Evolutionary conservation across 2,329 filamentous ascomycete species (phyloP).

Genomic region (Aspergillus brunneoviolaceus): DNA sequence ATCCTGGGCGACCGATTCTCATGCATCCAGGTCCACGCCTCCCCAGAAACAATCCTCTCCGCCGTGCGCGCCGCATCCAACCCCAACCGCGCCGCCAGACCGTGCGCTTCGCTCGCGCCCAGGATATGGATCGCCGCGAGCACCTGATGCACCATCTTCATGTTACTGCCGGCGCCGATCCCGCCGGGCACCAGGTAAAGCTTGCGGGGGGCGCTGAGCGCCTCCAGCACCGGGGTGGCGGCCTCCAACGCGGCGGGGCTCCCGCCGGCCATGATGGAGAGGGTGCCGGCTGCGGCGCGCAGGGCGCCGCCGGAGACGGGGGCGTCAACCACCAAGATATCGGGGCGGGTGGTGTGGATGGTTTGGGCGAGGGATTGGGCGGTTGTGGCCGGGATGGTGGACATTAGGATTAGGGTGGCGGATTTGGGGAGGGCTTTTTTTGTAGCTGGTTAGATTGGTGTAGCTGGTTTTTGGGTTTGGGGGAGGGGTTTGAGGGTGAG

Average conservation of each 20-base stretch:
- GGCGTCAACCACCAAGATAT: slow-evolving; percentile 68
- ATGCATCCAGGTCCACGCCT: slow-evolving; percentile 62
- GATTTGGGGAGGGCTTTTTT: slow-evolving; percentile 49
- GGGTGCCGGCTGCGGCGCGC: slow-evolving; percentile 67
- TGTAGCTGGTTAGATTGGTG: neutral
- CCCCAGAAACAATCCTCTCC: slow-evolving; percentile 47
- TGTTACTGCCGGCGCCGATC: slow-evolving; percentile 60
- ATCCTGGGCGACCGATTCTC: slow-evolving; percentile 60
- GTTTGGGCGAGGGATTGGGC: slow-evolving; percentile 60
- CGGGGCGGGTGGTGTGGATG: slow-evolving; percentile 56
- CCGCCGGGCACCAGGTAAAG: slow-evolving; percentile 63
- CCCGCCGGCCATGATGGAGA: slow-evolving; percentile 73
- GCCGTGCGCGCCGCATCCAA: slow-evolving; percentile 50
- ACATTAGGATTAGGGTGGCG: slow-evolving; percentile 65
- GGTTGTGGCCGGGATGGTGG: slow-evolving; percentile 68
- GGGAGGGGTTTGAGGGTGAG: too few relatives aligned
- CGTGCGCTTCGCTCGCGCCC: slow-evolving; percentile 60
- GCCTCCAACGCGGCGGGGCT: slow-evolving; percentile 57
- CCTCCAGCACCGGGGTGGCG: slow-evolving; percentile 59
- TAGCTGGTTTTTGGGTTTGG: neutral
- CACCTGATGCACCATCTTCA: slow-evolving; percentile 66
- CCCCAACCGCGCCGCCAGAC: slow-evolving; percentile 57
- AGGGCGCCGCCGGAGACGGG: slow-evolving; percentile 71
- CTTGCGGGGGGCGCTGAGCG: slow-evolving; percentile 60
- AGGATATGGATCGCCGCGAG: slow-evolving; percentile 64